Conservation (phyloP, 805 yeast genomes). For the Wickerhamomyces queroliae region DNA sequence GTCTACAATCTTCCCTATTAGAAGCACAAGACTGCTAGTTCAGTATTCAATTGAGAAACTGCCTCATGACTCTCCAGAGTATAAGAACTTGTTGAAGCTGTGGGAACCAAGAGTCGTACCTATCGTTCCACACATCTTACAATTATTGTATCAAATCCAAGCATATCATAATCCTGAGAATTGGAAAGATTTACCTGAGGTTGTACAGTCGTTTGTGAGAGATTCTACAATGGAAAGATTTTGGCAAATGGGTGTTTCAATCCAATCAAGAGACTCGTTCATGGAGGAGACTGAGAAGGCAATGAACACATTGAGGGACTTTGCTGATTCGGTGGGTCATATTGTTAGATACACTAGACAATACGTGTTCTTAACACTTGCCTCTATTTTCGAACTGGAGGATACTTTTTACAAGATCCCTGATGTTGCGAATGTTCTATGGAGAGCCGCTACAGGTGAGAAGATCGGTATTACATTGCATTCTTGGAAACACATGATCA, state of each 20-base stretch:
- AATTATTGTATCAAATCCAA: conserved; percentile 83
- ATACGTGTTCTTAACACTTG: conserved; percentile 85
- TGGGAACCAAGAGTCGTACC: conserved; percentile 96
- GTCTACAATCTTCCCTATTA: conserved; percentile 90
- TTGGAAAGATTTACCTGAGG: conserved; percentile 82
- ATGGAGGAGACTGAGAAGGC: conserved; percentile 93
- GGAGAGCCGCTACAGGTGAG: conserved; percentile 74
- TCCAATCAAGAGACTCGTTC: conserved; percentile 89
- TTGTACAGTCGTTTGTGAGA: conserved; percentile 88
- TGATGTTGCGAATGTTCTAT: conserved; percentile 64
- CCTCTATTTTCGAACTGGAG: conserved; percentile 85
- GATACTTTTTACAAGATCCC: conserved; percentile 86
- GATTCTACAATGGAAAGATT: conserved; percentile 88
- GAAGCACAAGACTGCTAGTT: conserved; percentile 91
- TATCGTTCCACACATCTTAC: conserved; percentile 84
- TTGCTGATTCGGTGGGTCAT: conserved; percentile 97
- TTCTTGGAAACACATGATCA: conserved; percentile 96
- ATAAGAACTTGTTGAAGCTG: conserved; percentile 53
- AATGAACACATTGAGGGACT: conserved; percentile 87
- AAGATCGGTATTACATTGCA: conserved; percentile 86
- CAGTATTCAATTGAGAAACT: conserved; percentile 94
- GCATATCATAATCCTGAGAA: conserved; percentile 91
- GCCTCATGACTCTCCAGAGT: conserved; percentile 72
- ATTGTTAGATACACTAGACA: conserved; percentile 93
- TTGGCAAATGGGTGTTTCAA: conserved; percentile 98